These are phyloP conservation scores for Candolleomyces eurysporus DNA, from an alignment of 768 basidiomycete species.

Conservation along the genomic window DNA sequence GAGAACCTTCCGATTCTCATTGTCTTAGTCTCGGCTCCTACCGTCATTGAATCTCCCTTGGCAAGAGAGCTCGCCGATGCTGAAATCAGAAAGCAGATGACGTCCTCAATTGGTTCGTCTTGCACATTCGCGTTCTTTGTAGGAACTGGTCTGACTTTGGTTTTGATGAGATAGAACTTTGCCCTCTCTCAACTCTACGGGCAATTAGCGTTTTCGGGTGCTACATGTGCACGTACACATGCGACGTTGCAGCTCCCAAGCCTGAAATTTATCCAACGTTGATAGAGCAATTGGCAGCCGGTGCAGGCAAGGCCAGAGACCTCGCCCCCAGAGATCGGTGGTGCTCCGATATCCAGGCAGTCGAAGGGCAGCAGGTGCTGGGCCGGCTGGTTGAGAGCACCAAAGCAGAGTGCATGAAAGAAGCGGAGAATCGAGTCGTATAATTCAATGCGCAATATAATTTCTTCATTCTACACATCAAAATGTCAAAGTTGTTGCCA, in stretches of 20 bases:
- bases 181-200: not conserved
- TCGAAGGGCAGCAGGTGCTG: not conserved
- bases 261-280: not conserved
- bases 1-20: slow-evolving; percentile 24
- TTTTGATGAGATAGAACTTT: not conserved
- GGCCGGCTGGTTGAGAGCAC: not conserved
- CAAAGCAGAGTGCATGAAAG: not conserved
- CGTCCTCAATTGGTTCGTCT: slow-evolving; percentile 11
- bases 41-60: slow-evolving; percentile 12
- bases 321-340: slow-evolving; percentile 3
- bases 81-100: slow-evolving; percentile 18
- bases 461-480: no score
- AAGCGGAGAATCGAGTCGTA: not conserved
- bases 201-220: slow-evolving; percentile 5
- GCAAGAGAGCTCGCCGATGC: slow-evolving; percentile 20
- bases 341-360: not conserved
- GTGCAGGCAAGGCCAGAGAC: not conserved
- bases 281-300: not conserved
- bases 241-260: not conserved
- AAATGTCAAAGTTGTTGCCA: no score
- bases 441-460: no score
- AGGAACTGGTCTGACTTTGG: not conserved
- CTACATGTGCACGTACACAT: slow-evolving; percentile 1
- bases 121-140: not conserved
- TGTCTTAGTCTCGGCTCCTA: slow-evolving; percentile 19